Conservation (phyloP, 148 eudicot species). For the Linanthus parryae region DNA sequence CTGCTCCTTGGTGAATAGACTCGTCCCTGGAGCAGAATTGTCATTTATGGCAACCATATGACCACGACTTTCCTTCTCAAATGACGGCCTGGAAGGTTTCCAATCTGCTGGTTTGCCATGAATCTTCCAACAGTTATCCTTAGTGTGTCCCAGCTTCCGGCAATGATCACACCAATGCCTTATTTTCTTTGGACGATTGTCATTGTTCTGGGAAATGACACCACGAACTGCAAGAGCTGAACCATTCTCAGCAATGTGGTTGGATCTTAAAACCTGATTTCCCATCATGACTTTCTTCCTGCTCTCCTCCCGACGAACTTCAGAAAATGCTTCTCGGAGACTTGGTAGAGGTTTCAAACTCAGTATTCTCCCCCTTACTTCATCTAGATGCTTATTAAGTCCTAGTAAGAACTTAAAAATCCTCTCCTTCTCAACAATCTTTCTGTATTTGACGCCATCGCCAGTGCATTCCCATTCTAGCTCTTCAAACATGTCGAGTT, state of each 20-base stretch:
- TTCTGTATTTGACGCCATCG: background rate
- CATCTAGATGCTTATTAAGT: background rate
- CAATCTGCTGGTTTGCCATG: background rate
- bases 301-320: background rate
- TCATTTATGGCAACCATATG: background rate
- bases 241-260: too few species aligned
- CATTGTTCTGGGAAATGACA: background rate
- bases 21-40: background rate
- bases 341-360: background rate
- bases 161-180: background rate
- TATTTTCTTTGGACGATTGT: background rate
- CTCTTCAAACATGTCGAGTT: conserved; percentile 4
- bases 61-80: background rate
- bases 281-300: background rate
- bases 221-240: background rate
- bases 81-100: background rate
- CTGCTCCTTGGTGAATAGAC: background rate
- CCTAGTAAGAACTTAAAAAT: background rate
- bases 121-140: background rate
- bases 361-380: background rate
- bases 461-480: background rate
- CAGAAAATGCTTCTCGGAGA: background rate
- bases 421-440: background rate
- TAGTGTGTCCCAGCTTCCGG: background rate
- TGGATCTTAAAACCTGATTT: background rate